phyloP scores from a whole-genome alignment of 371 early-diverging fungal genomes.

The Smittium culicis region DNA sequence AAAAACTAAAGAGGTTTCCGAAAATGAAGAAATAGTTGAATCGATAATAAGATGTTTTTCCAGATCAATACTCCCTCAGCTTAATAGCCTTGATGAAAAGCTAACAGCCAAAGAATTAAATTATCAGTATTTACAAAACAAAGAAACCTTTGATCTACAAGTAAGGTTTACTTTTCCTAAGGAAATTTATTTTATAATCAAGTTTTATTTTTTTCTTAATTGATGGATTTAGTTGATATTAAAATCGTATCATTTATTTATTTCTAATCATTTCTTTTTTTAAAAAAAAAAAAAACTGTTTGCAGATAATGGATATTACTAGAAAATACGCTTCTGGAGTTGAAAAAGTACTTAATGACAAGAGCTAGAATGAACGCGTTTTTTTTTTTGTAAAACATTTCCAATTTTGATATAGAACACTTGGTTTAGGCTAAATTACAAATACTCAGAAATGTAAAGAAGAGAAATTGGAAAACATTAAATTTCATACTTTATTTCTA shows the following conservation, averaged over 20 bases:
- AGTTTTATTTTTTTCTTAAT: no score
- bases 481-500: neutral
- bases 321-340: neutral
- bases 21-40: neutral
- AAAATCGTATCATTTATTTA: neutral
- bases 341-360: neutral
- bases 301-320: neutral
- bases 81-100: no score
- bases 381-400: neutral
- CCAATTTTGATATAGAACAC: no score
- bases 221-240: neutral
- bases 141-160: no score
- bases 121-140: no score
- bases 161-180: neutral
- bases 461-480: no score
- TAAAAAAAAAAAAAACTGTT: neutral
- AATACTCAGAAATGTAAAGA: no score
- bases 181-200: neutral
- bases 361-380: neutral
- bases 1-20: neutral
- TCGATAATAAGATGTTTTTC: neutral
- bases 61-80: neutral
- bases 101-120: no score
- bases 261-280: neutral
- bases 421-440: no score